Evolutionary conservation across 495 filamentous ascomycete genomes (phyloP), one percentile per base, ranked within the genome.

Genomic region (Rusavskia elegans): DNA sequence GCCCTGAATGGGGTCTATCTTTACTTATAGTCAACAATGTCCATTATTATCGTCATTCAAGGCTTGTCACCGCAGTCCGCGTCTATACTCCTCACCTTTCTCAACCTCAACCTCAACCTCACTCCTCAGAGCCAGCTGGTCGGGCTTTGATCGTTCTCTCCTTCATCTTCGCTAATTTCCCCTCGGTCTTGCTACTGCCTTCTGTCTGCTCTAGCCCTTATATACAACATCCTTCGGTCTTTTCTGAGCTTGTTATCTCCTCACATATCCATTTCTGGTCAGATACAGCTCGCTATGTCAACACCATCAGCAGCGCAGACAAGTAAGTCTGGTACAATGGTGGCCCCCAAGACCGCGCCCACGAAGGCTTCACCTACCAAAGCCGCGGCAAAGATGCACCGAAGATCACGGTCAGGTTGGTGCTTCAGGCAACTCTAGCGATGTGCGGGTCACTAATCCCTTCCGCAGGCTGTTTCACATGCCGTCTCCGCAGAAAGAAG

Each of bases 401-500:
- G 87, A 62, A 78, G 90, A 59, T 96, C 90, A 59, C 82, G 90
- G 63, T 92, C 88, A 77, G 90, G 90, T 93, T 72, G 55, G 82
- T 74, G 50, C 53, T 59, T 65, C 55, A 65, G 2, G n/a, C 32
- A 23, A 13, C 25, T 9, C 20, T 20, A 14, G 11, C 16, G 17
- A 0, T 35, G 2, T 32, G 21, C 16, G 8, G 13, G n/a, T 27
- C 11, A 39, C 29, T 50, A 27, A 50, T 27, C 36, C 25, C 19
- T 42, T 1, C 27, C n/a, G n/a, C 66, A 97, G 92, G 92, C 48
- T 98, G 92, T 77, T 98, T 90, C 68, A 97, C 90, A 51, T 98
- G 92, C 73, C 83, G 92, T 61, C 68, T 98, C 55, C 81, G 92
- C 63, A 69, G 92, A 60, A 96, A 98, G 78, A 98, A 98, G 79